Evolutionary conservation across 345 rosid species (phyloP).

Genomic region (Eucalyptus dawsonii): DNA sequence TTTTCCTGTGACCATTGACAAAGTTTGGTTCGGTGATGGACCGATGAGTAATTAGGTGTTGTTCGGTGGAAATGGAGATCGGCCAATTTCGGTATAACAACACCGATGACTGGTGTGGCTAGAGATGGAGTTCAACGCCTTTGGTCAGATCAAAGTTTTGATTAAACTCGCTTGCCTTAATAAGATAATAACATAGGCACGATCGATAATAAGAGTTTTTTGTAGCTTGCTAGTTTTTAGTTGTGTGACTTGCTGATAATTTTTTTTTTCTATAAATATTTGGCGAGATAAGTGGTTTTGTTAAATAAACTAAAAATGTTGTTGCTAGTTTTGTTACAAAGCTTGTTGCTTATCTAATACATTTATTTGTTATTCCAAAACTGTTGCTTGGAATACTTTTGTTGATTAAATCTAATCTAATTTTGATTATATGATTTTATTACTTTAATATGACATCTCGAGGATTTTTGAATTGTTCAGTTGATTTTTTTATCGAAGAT

Average conservation of each 20-base stretch:
- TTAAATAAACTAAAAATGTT: background rate
- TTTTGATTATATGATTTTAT: background rate
- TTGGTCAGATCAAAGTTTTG: too few relatives aligned
- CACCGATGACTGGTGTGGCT: fast-evolving
- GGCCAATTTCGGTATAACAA: fast-evolving
- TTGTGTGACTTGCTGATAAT: fast-evolving
- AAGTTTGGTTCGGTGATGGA: background rate
- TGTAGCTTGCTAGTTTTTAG: background rate
- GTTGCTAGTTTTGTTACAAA: background rate
- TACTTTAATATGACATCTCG: background rate
- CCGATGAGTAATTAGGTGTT: background rate
- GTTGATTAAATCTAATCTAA: background rate
- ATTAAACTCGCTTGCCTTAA: background rate
- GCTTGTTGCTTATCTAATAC: background rate
- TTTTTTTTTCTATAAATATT: background rate
- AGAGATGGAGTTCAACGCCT: background rate
- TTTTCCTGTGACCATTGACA: background rate
- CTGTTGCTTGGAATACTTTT: background rate
- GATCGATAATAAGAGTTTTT: background rate
- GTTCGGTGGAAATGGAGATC: background rate
- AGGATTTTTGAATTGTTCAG: background rate
- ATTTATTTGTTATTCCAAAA: background rate
- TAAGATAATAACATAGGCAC: background rate
- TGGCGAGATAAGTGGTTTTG: background rate
- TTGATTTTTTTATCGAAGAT: background rate